Evolutionary conservation across 306 rosid species (phyloP), one percentile per base, ranked within the genome.

Genomic region (Macrotyloma uniflorum): DNA sequence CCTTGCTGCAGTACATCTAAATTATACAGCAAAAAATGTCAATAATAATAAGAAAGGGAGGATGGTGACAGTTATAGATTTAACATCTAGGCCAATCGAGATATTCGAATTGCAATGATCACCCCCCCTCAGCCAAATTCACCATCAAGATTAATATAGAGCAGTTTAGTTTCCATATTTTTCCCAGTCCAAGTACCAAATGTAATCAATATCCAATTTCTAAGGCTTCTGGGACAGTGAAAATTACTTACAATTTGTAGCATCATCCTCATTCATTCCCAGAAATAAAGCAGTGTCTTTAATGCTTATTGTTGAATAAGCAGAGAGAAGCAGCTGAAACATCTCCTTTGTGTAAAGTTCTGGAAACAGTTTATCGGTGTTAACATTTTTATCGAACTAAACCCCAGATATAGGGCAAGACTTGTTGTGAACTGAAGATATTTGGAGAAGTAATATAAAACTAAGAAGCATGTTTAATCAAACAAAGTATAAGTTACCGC

Each of bases 301-400:
- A 81, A 96, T 64, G 83, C 92, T 86, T 87, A 96, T 91, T 16
- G 98, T 91, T 47, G 98, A 96, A 86, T 91, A 96, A 26, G 98
- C 99, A 76, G 96, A 88, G 82, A 81, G 84, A 82, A 96, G 81
- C 76, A 96, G 85, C 88, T 89, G 93, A 90, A 93, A 96, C 88
- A 91, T 87, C 89, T 85, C 86, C 85, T 84, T 90, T 36, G 92
- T 90, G 89, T 91, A 91, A 75, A 90, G 96, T 65, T 90, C 97
- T 96, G 94, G 70, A 88, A 77, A 75, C 77, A 54, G 67, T 55
- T 45, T 1, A 70, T n/a, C 26, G 33, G 32, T 50, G 26, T 55
- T 76, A 74, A 58, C 6, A 54, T 28, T 68, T 33, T 6, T 5
- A 16, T 26, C 26, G 35, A 12, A 51, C 32, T 67, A 65, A 70